Evolutionary conservation across 257 asterid species (phyloP).

Genomic region (Apocynum venetum): DNA sequence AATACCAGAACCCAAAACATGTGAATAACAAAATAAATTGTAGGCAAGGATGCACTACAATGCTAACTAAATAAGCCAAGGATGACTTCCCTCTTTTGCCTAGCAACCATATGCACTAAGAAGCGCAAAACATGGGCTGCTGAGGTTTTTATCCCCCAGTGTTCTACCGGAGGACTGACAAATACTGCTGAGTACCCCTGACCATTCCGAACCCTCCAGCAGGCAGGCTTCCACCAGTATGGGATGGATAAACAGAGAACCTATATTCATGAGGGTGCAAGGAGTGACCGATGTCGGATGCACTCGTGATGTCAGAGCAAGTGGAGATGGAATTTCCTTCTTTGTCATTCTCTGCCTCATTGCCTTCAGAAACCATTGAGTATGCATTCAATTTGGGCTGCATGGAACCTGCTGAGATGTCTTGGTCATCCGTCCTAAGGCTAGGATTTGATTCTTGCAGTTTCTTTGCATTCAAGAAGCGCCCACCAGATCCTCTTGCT

Average conservation of each 20-base stretch:
- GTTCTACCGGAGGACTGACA: constrained; percentile 10
- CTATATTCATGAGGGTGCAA: constrained; percentile 14
- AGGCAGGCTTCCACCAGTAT: background rate
- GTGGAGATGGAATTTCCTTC: constrained; percentile 14
- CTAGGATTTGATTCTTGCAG: constrained; percentile 12
- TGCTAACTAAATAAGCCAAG: constrained; percentile 28
- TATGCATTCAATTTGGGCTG: background rate
- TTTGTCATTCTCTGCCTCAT: background rate
- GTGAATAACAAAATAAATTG: background rate
- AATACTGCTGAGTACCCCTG: constrained; percentile 8
- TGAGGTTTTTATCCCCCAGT: background rate
- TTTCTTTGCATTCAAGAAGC: constrained; percentile 33
- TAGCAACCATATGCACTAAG: constrained; percentile 16
- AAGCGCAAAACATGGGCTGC: constrained; percentile 8
- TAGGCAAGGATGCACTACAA: constrained; percentile 11
- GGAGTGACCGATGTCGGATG: background rate
- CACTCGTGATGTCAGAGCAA: constrained; percentile 7
- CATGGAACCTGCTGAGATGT: background rate
- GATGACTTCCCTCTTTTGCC: constrained; percentile 33
- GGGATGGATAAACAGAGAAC: constrained; percentile 13
- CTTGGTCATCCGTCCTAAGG: constrained; percentile 5
- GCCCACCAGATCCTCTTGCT: constrained; percentile 33
- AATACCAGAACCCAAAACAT: background rate
- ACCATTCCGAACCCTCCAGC: background rate
- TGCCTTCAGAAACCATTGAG: constrained; percentile 6